phyloP scores from a whole-genome alignment of 495 filamentous ascomycete genomes.

The Terfezia claveryi region DNA sequence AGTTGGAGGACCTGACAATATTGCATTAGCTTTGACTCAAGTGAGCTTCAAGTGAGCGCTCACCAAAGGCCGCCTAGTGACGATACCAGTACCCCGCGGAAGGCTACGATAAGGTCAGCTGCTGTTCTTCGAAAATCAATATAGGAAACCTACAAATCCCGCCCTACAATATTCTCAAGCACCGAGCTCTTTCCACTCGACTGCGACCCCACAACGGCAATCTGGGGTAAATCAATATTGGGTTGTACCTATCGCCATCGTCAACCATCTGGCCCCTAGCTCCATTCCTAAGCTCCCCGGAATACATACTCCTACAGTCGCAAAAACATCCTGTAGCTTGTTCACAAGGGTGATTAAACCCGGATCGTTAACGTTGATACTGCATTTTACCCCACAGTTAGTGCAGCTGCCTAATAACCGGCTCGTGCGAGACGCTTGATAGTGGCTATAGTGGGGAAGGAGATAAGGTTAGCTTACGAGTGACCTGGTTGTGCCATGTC shows the following conservation, averaged over 20 bases:
- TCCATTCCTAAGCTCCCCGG: neutral
- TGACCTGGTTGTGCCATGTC: neutral
- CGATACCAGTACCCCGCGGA: slow-evolving; percentile 93
- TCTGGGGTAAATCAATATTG: slow-evolving; percentile 92
- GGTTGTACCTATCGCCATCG: slow-evolving; percentile 52
- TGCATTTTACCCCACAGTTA: slow-evolving; percentile 10
- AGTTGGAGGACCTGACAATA: slow-evolving; percentile 50
- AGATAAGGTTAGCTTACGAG: neutral
- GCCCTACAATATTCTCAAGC: slow-evolving; percentile 93
- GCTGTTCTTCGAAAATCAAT: slow-evolving; percentile 2
- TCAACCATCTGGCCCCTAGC: neutral
- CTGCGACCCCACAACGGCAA: slow-evolving; percentile 95
- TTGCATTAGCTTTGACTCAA: neutral
- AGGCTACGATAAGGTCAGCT: slow-evolving; percentile 34
- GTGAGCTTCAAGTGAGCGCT: neutral
- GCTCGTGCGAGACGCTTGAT: too few species aligned
- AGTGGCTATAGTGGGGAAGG: neutral
- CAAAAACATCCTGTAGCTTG: slow-evolving; percentile 98
- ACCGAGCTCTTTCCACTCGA: slow-evolving; percentile 99
- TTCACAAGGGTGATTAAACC: slow-evolving; percentile 84
- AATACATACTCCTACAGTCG: slow-evolving; percentile 76
- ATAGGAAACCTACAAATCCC: slow-evolving; percentile 64
- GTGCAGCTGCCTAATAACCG: too few species aligned
- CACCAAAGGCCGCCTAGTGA: slow-evolving; percentile 76
- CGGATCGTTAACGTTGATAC: slow-evolving; percentile 63